Evolutionary conservation across 768 basidiomycete genomes (phyloP).

Genomic region (Lactarius sp.): DNA sequence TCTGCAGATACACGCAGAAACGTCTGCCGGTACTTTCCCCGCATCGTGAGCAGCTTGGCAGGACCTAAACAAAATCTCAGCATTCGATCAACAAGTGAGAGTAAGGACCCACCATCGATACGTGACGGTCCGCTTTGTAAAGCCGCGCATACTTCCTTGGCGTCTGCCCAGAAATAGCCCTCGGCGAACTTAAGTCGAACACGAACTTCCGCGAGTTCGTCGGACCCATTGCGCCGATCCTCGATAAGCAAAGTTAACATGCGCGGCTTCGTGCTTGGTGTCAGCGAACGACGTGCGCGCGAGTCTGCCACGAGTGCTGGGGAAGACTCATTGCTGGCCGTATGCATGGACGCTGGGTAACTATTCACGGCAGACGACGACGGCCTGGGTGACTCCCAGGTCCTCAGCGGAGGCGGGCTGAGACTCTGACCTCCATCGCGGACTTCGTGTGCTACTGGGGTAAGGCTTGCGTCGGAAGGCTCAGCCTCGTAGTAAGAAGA

Average conservation of each 20-base stretch:
- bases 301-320: neutral
- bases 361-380: neutral
- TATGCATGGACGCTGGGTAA: neutral
- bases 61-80: conserved; percentile 10
- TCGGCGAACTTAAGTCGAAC: conserved; percentile 49
- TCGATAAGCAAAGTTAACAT: conserved; percentile 67
- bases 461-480: neutral
- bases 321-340: conserved; percentile 8
- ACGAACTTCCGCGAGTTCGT: conserved; percentile 62
- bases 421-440: conserved; percentile 1
- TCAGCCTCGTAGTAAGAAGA: conserved; percentile 6
- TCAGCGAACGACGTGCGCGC: neutral
- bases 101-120: conserved; percentile 54
- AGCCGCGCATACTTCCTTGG: conserved; percentile 52
- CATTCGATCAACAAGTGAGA: neutral
- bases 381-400: conserved; percentile 3
- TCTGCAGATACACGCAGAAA: conserved; percentile 20
- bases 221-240: conserved; percentile 49
- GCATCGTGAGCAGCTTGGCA: conserved; percentile 23
- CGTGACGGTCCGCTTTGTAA: conserved; percentile 59
- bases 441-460: neutral
- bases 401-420: conserved; percentile 2
- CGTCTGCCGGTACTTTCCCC: conserved; percentile 22
- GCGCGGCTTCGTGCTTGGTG: conserved; percentile 31
- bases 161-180: conserved; percentile 69